Conservation (phyloP, 2,329 filamentous ascomycete genomes). For the Botrytis medusae region DNA sequence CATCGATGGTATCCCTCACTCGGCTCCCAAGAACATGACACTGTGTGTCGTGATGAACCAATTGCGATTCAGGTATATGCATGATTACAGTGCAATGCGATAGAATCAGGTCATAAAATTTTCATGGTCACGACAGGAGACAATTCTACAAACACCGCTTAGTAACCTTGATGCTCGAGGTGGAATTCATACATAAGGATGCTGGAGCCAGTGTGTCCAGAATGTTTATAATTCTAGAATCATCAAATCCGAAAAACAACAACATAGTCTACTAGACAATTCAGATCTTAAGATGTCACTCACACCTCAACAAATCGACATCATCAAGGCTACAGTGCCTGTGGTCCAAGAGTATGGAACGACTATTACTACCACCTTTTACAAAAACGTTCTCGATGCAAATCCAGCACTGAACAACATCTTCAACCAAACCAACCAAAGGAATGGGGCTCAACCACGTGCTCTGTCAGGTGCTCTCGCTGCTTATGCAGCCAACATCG, state of each 20-base stretch:
- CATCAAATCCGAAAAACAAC: not conserved
- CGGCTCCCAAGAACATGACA: not conserved
- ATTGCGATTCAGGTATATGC: not conserved
- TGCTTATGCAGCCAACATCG: conserved; percentile 72
- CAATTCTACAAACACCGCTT: not conserved
- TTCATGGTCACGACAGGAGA: not conserved
- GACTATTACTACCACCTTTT: conserved; percentile 71
- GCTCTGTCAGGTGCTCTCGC: conserved; percentile 69
- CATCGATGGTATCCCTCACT: not conserved
- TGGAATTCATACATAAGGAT: not conserved
- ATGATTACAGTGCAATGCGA: not conserved
- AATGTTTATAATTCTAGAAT: not conserved
- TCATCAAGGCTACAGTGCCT: conserved; percentile 76
- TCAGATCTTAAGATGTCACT: conserved; percentile 45
- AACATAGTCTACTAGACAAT: not conserved
- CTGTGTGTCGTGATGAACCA: not conserved
- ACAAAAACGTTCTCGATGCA: conserved; percentile 63
- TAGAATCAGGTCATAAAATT: not conserved
- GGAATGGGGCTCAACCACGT: conserved; percentile 64
- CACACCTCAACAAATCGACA: conserved; percentile 62
- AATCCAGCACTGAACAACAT: conserved; percentile 66
- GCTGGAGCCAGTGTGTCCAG: not conserved
- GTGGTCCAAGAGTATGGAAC: conserved; percentile 67
- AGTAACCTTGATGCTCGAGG: not conserved
- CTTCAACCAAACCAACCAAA: conserved; percentile 71